Percentiles rank a stretch among this genome's conserved stretches.
Conservation (phyloP, 2,329 filamentous ascomycete genomes). For the Trichophyton benhamiae region DNA sequence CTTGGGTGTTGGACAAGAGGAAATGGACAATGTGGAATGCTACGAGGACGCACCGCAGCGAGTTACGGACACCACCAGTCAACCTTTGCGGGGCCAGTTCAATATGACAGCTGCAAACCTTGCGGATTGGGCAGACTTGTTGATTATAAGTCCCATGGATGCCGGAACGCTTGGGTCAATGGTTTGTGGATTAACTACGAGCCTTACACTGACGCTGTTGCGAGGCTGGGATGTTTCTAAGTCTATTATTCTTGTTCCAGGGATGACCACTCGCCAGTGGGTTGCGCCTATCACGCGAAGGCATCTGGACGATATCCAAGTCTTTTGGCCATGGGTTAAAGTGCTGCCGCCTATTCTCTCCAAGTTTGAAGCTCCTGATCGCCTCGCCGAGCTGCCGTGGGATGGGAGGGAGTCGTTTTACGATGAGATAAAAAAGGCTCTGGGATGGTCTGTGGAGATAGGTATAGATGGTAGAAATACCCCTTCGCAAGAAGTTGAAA, state of each 20-base stretch:
- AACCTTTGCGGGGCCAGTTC: slow-evolving; percentile 30
- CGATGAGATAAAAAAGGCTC: slow-evolving; percentile 21
- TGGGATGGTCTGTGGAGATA: slow-evolving; percentile 17
- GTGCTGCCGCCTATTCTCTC: slow-evolving; percentile 72
- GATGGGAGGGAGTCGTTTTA: slow-evolving; percentile 31
- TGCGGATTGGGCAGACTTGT: slow-evolving; percentile 76
- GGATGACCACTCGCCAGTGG: slow-evolving; percentile 84
- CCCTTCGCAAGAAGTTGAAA: not conserved
- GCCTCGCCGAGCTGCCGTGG: slow-evolving; percentile 40
- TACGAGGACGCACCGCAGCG: slow-evolving; percentile 31
- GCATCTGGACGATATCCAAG: slow-evolving; percentile 69
- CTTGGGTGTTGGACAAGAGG: slow-evolving; percentile 9
- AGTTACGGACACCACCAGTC: slow-evolving; percentile 16
- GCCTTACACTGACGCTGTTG: slow-evolving; percentile 65
- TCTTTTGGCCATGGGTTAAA: slow-evolving; percentile 78
- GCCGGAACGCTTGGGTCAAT: slow-evolving; percentile 77
- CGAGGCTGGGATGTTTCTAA: slow-evolving; percentile 81
- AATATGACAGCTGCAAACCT: slow-evolving; percentile 44
- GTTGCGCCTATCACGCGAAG: slow-evolving; percentile 79
- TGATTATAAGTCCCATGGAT: slow-evolving; percentile 74
- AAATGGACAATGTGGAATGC: slow-evolving; percentile 27
- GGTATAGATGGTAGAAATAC: not conserved
- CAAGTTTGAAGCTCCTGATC: slow-evolving; percentile 54
- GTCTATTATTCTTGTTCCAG: slow-evolving; percentile 70
- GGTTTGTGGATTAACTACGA: slow-evolving; percentile 72